phyloP scores from a whole-genome alignment of 2,329 filamentous ascomycete genomes.

The Chlorencoelia australis region DNA sequence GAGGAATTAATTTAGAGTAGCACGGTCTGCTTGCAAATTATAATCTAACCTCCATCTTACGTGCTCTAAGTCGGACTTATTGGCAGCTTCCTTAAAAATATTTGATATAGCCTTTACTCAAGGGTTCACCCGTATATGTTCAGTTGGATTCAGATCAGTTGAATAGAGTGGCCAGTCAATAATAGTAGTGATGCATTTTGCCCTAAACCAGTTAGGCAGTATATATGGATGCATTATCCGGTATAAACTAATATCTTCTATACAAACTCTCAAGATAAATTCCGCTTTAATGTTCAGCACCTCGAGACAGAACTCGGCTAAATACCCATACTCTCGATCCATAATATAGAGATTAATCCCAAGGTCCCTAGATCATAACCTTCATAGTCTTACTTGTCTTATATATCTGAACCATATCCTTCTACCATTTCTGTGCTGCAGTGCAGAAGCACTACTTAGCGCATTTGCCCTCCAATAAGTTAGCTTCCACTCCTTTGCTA shows the following conservation, averaged over 20 bases:
- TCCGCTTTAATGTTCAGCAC: not conserved
- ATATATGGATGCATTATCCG: conserved; percentile 7
- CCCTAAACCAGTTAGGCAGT: not conserved
- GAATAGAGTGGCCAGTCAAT: not conserved
- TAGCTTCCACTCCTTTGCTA: too few relatives aligned
- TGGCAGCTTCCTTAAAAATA: too few relatives aligned
- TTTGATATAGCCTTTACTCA: too few relatives aligned
- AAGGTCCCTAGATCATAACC: not conserved
- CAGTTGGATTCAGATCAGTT: too few relatives aligned
- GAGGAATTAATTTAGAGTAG: too few relatives aligned
- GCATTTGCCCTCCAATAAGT: not conserved
- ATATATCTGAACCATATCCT: not conserved
- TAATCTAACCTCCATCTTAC: too few relatives aligned
- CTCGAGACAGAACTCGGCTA: not conserved
- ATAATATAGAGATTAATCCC: conserved; percentile 20
- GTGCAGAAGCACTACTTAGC: not conserved
- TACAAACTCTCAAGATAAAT: conserved; percentile 30
- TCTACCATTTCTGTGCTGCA: not conserved
- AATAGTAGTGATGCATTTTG: not conserved
- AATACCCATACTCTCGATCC: conserved; percentile 10
- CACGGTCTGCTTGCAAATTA: too few relatives aligned
- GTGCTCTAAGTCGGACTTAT: too few relatives aligned
- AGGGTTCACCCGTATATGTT: too few relatives aligned
- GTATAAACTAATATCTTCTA: conserved; percentile 34
- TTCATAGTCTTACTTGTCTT: not conserved